Conservation (phyloP, 192 early-diverging fungal genomes). For the Phlyctochytrium planicorne region DNA sequence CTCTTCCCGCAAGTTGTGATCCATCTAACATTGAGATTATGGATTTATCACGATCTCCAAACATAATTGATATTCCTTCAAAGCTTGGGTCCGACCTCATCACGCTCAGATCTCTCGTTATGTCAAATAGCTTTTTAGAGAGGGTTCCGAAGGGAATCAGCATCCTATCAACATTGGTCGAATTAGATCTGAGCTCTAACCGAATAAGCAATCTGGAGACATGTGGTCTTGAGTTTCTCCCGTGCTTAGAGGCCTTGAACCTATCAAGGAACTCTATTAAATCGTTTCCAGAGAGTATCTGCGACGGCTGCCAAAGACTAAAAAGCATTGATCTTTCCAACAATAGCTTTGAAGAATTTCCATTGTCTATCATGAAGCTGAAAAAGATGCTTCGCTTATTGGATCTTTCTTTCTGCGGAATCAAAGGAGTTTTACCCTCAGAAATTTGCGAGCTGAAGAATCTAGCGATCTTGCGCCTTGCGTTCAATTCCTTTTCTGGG, state of each 20-base stretch:
- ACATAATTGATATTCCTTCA: conserved; percentile 74
- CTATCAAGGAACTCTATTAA: conserved; percentile 75
- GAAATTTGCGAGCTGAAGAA: conserved; percentile 64
- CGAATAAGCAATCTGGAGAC: conserved; percentile 64
- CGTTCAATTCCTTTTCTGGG: conserved; percentile 77
- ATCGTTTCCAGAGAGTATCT: conserved; percentile 64
- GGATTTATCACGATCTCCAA: conserved; percentile 79
- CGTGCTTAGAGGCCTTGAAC: conserved; percentile 58
- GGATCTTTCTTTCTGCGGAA: conserved; percentile 82
- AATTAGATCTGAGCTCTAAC: conserved; percentile 79
- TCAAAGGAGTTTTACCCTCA: conserved; percentile 65
- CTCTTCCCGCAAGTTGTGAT: conserved; percentile 71
- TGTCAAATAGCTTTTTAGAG: conserved; percentile 70
- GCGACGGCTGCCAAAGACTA: conserved; percentile 52
- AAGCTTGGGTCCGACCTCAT: conserved; percentile 80
- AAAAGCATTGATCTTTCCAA: conserved; percentile 73
- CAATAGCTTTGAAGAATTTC: conserved; percentile 74
- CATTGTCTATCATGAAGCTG: conserved; percentile 55
- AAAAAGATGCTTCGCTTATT: conserved; percentile 57
- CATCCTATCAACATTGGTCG: conserved; percentile 61
- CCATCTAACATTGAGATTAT: conserved; percentile 72
- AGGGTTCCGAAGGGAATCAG: conserved; percentile 68
- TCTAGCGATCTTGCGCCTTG: conserved; percentile 59
- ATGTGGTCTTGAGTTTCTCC: conserved; percentile 62
- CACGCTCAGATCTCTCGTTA: conserved; percentile 62